phyloP scores from a whole-genome alignment of 129 eudicot species.

The Sambucus nigra region DNA sequence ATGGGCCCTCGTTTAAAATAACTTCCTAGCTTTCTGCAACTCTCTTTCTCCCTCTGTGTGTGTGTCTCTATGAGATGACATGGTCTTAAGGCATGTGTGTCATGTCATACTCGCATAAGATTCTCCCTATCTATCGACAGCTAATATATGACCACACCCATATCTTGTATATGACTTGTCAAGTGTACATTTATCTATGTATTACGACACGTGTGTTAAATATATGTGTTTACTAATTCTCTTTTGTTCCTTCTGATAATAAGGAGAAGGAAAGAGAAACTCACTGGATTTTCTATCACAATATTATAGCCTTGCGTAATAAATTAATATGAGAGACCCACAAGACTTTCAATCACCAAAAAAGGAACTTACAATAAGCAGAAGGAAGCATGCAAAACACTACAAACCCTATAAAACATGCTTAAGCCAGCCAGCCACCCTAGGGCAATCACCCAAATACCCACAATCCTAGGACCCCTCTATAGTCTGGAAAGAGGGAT shows the following conservation, averaged over 20 bases:
- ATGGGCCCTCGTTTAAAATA: slow-evolving; percentile 33
- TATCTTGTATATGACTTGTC: background rate
- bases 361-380: slow-evolving; percentile 22
- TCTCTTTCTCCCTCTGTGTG: slow-evolving; percentile 12
- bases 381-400: slow-evolving; percentile 14
- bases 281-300: too few species aligned
- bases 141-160: background rate
- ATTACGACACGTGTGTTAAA: too few species aligned
- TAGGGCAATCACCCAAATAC: slow-evolving; percentile 23
- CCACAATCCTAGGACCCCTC: slow-evolving; percentile 38
- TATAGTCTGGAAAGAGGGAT: slow-evolving; percentile 27
- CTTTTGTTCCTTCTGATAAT: too few species aligned
- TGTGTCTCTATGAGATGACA: slow-evolving; percentile 7
- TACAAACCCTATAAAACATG: slow-evolving; percentile 9
- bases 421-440: slow-evolving; percentile 1
- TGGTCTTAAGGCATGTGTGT: slow-evolving; percentile 21
- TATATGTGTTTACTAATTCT: too few species aligned
- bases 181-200: too few species aligned
- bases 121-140: slow-evolving; percentile 17
- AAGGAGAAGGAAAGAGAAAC: too few species aligned
- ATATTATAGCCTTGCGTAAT: too few species aligned
- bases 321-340: too few species aligned
- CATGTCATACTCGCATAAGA: slow-evolving; percentile 28
- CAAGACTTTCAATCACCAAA: slow-evolving; percentile 19
- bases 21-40: slow-evolving; percentile 25